Percentiles rank a stretch among this genome's conserved stretches.
These are phyloP conservation scores for Prunus fruticosa DNA, from an alignment of 306 rosid species.

Conservation along the genomic window DNA sequence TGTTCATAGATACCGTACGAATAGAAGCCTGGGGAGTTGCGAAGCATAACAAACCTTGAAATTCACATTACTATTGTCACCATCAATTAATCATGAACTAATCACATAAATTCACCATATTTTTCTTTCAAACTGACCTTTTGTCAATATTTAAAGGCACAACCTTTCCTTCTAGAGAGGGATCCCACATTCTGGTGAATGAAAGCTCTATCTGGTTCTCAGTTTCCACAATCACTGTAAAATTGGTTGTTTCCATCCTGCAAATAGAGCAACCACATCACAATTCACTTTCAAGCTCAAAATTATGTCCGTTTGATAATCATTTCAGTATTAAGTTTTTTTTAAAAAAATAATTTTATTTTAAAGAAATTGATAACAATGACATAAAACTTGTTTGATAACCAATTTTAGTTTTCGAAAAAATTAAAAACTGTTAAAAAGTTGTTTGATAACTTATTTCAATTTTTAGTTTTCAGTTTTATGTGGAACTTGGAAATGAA, in stretches of 20 bases:
- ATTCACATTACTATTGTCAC: not conserved
- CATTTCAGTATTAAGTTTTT: too few relatives aligned
- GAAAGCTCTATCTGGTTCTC: constrained; percentile 37
- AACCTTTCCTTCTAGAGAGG: constrained; percentile 17
- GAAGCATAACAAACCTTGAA: constrained; percentile 24
- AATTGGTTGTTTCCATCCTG: constrained; percentile 34
- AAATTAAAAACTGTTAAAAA: too few relatives aligned
- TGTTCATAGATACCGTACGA: constrained; percentile 32
- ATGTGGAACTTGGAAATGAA: too few relatives aligned
- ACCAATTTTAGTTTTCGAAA: too few relatives aligned
- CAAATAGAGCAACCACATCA: not conserved
- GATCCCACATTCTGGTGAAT: constrained; percentile 35
- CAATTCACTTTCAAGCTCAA: not conserved
- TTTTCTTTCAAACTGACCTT: constrained; percentile 7
- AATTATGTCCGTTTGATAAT: too few relatives aligned
- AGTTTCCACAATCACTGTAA: constrained; percentile 22
- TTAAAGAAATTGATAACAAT: too few relatives aligned
- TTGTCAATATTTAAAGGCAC: constrained; percentile 34
- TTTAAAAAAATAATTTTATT: too few relatives aligned
- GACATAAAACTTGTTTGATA: not conserved
- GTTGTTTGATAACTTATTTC: too few relatives aligned
- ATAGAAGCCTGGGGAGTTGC: constrained; percentile 30
- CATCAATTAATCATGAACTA: not conserved
- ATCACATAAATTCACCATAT: not conserved
- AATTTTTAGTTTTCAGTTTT: too few relatives aligned